Base-by-base conservation (phyloP, 2,329 filamentous ascomycete genomes). In the Neonectria magnoliae region DNA sequence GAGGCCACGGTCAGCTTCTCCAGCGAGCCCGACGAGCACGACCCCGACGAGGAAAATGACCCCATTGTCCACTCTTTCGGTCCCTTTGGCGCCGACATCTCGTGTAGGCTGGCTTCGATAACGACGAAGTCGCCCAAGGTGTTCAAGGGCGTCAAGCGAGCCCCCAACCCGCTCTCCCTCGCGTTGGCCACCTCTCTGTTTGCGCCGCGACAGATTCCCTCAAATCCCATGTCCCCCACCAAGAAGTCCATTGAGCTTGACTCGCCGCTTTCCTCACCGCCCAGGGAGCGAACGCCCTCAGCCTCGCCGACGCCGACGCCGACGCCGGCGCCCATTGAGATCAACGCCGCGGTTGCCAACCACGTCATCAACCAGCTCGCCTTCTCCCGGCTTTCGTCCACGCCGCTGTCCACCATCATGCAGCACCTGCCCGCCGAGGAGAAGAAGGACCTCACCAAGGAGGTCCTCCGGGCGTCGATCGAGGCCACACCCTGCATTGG, bases 291-390 rank as follows among this genome's bases (percentile, higher is more conserved):
- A 20, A 66, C 72, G 33, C 14, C 14, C 7, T 38, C 36, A 38
- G 36, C 36, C 14, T 38, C 36, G 36, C 73, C 72, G 16, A 66
- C 69, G 18, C 67, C 70, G 8, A 68, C 70, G 27, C 65, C 60
- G 5, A 29, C 45, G 47, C 69, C 72, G 60, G 72, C 73, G 66
- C 51, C 68, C 8, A 68, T 77, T 20, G 77, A 80, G 55, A 74
- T 82, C 45, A 79, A 84, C 58, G 78, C 81, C 20, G 69, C 77
- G 31, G 77, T 96, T 68, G 87, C 87, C 73, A 97, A 98, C 79
- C 96, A 99, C 76, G 90, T 97, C 67, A 87, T 96, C 77, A 98
- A 98, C 80, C 96, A 99, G 80, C 88, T 99, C 31, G 96, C 96
- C 33, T 99, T 93, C 79, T 98, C 96, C 2, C 92, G 95, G 29